These are phyloP conservation scores for Sanghuangporus sanghuang DNA, from an alignment of 1,284 basidiomycete species.

Conservation along the genomic window DNA sequence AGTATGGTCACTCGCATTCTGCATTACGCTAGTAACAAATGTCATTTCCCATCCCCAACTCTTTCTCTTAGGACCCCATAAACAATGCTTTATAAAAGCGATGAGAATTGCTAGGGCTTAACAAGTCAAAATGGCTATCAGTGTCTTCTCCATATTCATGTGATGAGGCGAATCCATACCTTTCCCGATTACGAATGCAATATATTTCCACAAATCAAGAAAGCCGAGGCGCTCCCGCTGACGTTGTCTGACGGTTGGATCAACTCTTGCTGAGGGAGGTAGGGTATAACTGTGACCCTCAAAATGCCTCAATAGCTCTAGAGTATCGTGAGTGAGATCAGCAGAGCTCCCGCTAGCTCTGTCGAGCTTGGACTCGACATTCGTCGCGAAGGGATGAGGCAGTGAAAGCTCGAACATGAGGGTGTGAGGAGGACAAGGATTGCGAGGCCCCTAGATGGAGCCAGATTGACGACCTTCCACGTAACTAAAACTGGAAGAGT, in stretches of 20 bases:
- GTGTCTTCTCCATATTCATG: neutral
- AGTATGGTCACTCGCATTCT: conserved; percentile 80
- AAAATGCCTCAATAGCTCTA: conserved; percentile 48
- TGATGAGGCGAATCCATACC: conserved; percentile 35
- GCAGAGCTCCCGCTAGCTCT: neutral
- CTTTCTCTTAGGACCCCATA: conserved; percentile 79
- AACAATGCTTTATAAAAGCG: conserved; percentile 66
- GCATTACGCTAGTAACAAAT: conserved; percentile 76
- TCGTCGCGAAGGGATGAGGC: neutral
- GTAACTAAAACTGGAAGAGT: neutral
- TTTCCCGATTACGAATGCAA: conserved; percentile 58
- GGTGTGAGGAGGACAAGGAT: neutral
- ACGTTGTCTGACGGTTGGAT: conserved; percentile 54
- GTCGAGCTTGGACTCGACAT: neutral
- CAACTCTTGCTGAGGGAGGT: conserved; percentile 65
- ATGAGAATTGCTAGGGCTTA: conserved; percentile 63
- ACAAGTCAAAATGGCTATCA: neutral
- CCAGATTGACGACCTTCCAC: neutral
- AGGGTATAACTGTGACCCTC: conserved; percentile 49
- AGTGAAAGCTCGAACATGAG: neutral
- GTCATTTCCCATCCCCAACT: conserved; percentile 92
- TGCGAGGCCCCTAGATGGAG: neutral
- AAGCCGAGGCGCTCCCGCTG: conserved; percentile 48
- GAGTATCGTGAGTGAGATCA: neutral
- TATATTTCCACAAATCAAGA: conserved; percentile 69